These are phyloP conservation scores for Geosmithia flava DNA, from an alignment of 2,329 filamentous ascomycete genomes.

Conservation along the genomic window DNA sequence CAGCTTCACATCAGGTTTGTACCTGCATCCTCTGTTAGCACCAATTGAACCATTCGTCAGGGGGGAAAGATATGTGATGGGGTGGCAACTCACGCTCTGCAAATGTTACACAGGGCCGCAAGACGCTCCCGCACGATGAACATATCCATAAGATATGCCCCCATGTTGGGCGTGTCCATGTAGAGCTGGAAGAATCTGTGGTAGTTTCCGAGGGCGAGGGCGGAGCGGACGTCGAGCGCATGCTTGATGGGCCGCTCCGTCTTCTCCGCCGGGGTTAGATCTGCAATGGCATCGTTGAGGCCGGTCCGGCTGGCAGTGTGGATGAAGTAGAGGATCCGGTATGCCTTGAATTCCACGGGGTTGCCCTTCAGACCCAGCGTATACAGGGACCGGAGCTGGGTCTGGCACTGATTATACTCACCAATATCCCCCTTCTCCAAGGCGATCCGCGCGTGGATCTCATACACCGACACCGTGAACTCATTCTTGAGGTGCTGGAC, in stretches of 20 bases:
- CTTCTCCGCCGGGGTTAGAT: conserved; percentile 98
- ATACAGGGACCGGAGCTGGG: conserved; percentile 88
- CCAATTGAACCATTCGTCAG: neutral
- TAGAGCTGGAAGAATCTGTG: conserved; percentile 97
- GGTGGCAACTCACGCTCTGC: conserved; percentile 68
- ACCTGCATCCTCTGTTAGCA: conserved; percentile 50
- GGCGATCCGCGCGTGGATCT: conserved; percentile 94
- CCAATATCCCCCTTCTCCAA: conserved; percentile 97
- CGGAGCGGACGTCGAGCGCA: conserved; percentile 81
- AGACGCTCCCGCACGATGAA: conserved; percentile 91
- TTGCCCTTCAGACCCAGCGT: conserved; percentile 77
- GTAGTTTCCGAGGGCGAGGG: conserved; percentile 87
- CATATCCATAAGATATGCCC: conserved; percentile 98
- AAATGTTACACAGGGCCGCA: conserved; percentile 80
- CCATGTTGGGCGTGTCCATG: conserved; percentile 90
- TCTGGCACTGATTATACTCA: conserved; percentile 99
- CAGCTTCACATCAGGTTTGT: conserved; percentile 80
- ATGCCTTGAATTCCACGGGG: conserved; percentile 93
- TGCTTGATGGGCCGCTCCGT: conserved; percentile 74
- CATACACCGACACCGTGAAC: conserved; percentile 93
- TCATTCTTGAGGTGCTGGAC: conserved; percentile 95
- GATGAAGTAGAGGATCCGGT: conserved; percentile 99
- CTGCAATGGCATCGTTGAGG: conserved; percentile 95
- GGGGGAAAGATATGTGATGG: neutral
- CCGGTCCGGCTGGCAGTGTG: conserved; percentile 97